Base-by-base conservation (phyloP, 108 stramenopile species). In the Nitzschia inconspicua region DNA sequence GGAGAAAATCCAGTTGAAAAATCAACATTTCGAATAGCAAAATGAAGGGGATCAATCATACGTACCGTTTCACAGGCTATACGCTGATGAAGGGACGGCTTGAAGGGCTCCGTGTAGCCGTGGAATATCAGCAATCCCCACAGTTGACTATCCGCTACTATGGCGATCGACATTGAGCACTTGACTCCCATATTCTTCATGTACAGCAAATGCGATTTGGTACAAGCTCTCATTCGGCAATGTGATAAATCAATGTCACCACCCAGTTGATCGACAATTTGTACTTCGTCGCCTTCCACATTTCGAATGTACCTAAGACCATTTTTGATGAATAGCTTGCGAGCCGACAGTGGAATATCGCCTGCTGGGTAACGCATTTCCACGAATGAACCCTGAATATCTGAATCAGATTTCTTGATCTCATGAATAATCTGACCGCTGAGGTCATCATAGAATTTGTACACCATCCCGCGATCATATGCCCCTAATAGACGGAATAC, bases 401-500 rank as follows among this genome's bases (percentile, higher is more conserved):
- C n/a, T n/a, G n/a, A n/a, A n/a, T n/a, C n/a, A n/a, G n/a, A n/a
- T 7, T 24, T 46, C 6, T 39, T 66, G 39, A 66, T 66, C 35
- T 66, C 65, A 30, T 66, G 65, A 28, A 66, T 47, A 56, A 66
- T 50, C 26, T 66, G 56, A 16, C 65, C 65, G 27, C 56, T 57
- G 4, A 47, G 43, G 25, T 66, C 65, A 57, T 66, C 65, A 18
- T 57, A 35, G 55, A 66, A 66, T 7, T 29, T 40, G 24, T 66
- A 66, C 29, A 66, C 65, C 65, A 66, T 66, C 4, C 65, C 65
- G 4, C 65, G 25, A 34, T 66, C 65, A 46, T 57, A 66, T 9
- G 23, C 23, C 22, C 58, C 59, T 30, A 66, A 43, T 10, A 66
- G 19, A 18, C 46, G 23, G 26, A 66, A 66, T 29, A 66, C 44